These are phyloP conservation scores for Boletus hoseneyae DNA, from an alignment of 1,284 basidiomycete species.

Conservation along the genomic window DNA sequence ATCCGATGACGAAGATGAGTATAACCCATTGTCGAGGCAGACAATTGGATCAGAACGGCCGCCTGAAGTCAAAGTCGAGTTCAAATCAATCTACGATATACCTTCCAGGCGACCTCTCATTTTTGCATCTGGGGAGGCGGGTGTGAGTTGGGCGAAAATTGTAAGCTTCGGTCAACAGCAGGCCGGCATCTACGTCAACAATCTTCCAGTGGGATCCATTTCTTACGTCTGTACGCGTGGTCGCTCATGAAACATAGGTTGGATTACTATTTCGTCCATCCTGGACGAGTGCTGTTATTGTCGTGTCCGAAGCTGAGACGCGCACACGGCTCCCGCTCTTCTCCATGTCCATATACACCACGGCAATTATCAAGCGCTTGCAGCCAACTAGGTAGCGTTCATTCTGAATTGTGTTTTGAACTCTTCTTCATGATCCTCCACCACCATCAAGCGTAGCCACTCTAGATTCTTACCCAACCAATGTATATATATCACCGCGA, in stretches of 20 bases:
- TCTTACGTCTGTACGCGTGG: not conserved
- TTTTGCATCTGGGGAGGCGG: slow-evolving; percentile 46
- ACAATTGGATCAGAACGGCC: slow-evolving; percentile 18
- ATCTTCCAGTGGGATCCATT: slow-evolving; percentile 39
- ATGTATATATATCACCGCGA: slow-evolving; percentile 46
- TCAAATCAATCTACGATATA: slow-evolving; percentile 35
- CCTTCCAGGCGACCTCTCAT: slow-evolving; percentile 36
- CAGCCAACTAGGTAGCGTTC: slow-evolving; percentile 44
- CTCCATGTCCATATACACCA: slow-evolving; percentile 50
- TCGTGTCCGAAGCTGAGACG: slow-evolving; percentile 51
- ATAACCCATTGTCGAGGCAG: slow-evolving; percentile 38
- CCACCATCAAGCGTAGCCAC: slow-evolving; percentile 41
- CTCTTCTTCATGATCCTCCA: not conserved
- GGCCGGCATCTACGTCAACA: slow-evolving; percentile 46
- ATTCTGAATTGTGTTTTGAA: not conserved
- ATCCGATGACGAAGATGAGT: slow-evolving; percentile 66
- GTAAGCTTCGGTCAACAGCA: slow-evolving; percentile 49
- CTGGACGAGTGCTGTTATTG: slow-evolving; percentile 44
- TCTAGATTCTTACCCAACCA: slow-evolving; percentile 52
- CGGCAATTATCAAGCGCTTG: slow-evolving; percentile 40
- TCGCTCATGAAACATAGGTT: slow-evolving; percentile 38
- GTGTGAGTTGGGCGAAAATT: slow-evolving; percentile 48
- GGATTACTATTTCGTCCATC: slow-evolving; percentile 49
- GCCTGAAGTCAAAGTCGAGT: slow-evolving; percentile 34
- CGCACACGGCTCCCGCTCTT: slow-evolving; percentile 45